These are phyloP conservation scores for Pleurozium schreberi DNA, from an alignment of 225 moss, liverwort and hornwort species.

Conservation along the genomic window DNA sequence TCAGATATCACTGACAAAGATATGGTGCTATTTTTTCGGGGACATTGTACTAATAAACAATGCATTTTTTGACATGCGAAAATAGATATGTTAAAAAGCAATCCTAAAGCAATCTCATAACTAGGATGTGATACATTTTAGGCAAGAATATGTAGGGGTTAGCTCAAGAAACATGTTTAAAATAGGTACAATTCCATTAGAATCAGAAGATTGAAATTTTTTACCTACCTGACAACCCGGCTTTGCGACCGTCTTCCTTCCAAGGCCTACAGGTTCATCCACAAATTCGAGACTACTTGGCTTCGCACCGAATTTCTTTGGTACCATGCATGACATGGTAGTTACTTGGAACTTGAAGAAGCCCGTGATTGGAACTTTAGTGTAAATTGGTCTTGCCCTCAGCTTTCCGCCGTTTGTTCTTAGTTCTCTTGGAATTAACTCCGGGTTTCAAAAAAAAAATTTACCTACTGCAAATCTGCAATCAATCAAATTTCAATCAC, in stretches of 20 bases:
- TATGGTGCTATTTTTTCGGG: neutral
- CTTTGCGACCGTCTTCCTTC: no score
- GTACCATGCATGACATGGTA: no score
- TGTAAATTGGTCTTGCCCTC: no score
- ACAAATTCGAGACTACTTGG: no score
- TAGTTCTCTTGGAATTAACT: no score
- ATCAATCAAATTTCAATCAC: neutral
- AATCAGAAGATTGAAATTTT: accelerated
- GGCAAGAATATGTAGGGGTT: neutral
- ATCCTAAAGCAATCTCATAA: neutral
- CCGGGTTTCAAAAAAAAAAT: no score
- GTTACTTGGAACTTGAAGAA: no score
- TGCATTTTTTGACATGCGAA: neutral
- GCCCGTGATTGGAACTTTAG: no score
- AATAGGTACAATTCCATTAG: neutral
- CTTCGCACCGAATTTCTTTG: no score
- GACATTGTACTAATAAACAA: neutral
- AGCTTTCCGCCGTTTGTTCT: no score
- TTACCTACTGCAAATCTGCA: accelerated
- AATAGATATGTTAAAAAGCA: neutral
- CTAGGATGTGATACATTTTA: neutral
- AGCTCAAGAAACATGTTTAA: neutral
- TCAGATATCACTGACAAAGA: neutral
- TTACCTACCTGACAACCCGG: no score
- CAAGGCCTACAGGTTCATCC: no score